These are phyloP conservation scores for Marchantia paleacea DNA, from an alignment of 225 moss, liverwort and hornwort species.

Conservation along the genomic window DNA sequence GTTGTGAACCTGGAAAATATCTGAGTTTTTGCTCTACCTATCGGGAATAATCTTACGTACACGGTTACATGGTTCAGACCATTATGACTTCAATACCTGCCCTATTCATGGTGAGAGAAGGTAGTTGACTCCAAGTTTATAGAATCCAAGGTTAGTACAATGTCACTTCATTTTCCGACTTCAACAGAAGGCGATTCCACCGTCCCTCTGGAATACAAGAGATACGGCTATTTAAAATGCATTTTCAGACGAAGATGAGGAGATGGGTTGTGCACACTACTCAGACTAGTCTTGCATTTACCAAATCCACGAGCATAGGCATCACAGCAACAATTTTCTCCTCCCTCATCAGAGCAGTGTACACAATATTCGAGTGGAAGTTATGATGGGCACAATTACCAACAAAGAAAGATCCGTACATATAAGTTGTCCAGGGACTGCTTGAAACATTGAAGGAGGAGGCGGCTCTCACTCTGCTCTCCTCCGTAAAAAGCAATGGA, in stretches of 20 bases:
- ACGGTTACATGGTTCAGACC: neutral
- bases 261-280: neutral
- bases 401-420: slow-evolving; percentile 66
- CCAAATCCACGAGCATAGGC: neutral
- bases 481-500: slow-evolving; percentile 95
- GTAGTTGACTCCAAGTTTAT: neutral
- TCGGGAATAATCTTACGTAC: neutral
- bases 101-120: neutral
- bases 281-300: neutral
- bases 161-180: too few relatives aligned
- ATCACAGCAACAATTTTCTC: neutral
- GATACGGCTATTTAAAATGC: neutral
- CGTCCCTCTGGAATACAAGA: neutral
- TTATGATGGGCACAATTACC: slow-evolving; percentile 30
- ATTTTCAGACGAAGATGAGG: neutral
- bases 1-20: neutral
- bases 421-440: slow-evolving; percentile 84
- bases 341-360: neutral
- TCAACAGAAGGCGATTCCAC: too few relatives aligned
- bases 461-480: slow-evolving; percentile 74
- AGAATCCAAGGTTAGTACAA: too few relatives aligned
- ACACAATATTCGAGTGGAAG: slow-evolving; percentile 1
- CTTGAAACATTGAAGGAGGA: slow-evolving; percentile 67
- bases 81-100: neutral
- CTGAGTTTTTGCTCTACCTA: too few relatives aligned